phyloP scores from a whole-genome alignment of 257 asterid genomes.

The Solanum rostratum region DNA sequence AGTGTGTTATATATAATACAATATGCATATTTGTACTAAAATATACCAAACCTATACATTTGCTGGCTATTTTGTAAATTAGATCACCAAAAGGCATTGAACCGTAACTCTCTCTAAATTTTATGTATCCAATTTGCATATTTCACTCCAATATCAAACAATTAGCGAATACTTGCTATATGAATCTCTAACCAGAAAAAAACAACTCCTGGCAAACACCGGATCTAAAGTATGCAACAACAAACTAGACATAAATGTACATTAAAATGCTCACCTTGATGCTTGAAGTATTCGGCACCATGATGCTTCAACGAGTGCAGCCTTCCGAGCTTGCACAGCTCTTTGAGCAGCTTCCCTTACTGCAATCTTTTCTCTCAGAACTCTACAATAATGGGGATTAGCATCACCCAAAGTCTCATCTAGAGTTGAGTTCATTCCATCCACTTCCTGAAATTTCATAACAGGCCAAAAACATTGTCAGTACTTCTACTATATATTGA shows the following conservation, averaged over 20 bases:
- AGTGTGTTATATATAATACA: neutral
- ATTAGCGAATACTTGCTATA: neutral
- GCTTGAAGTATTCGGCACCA: constrained; percentile 95
- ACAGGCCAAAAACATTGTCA: neutral
- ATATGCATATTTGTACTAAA: neutral
- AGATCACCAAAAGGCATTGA: neutral
- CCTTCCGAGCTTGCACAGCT: constrained; percentile 76
- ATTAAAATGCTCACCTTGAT: constrained; percentile 34
- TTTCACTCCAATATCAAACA: neutral
- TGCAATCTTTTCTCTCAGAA: constrained; percentile 82
- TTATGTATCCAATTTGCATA: neutral
- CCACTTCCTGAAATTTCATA: constrained; percentile 49
- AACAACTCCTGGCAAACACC: neutral
- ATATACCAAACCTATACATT: neutral
- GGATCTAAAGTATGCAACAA: neutral
- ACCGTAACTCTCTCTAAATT: neutral
- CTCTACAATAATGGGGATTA: constrained; percentile 79
- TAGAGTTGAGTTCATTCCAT: constrained; percentile 86
- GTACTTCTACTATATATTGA: neutral
- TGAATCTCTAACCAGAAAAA: neutral
- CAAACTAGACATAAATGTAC: neutral
- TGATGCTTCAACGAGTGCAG: constrained; percentile 93
- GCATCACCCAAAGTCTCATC: constrained; percentile 91
- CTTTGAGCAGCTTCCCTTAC: constrained; percentile 84
- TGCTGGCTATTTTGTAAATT: neutral